Conservation (phyloP, 371 early-diverging fungal species). For the Actinomortierella ambigua region DNA sequence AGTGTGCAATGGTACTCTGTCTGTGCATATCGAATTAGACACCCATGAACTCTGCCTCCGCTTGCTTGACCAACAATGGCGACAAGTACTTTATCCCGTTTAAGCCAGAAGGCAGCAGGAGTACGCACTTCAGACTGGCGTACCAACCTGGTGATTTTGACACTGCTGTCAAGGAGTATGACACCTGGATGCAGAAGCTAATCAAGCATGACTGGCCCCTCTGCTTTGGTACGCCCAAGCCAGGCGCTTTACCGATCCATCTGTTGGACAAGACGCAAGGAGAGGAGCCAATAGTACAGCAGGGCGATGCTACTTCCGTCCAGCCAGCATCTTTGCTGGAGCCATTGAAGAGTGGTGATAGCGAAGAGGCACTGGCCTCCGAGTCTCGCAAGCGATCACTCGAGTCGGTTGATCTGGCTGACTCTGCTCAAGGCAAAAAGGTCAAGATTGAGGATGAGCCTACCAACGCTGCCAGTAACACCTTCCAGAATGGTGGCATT, state of each 20-base stretch:
- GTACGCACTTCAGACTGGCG: constrained; percentile 75
- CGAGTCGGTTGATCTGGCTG: too few relatives aligned
- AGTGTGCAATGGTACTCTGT: background rate
- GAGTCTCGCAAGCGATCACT: too few relatives aligned
- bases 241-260: constrained; percentile 27
- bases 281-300: too few relatives aligned
- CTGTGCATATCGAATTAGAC: constrained; percentile 52
- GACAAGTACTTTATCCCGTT: constrained; percentile 81
- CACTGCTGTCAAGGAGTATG: constrained; percentile 71
- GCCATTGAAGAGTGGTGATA: too few relatives aligned
- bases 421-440: too few relatives aligned
- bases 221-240: constrained; percentile 67
- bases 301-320: too few relatives aligned
- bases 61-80: constrained; percentile 78
- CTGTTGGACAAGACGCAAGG: constrained; percentile 12
- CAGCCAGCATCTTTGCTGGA: too few relatives aligned
- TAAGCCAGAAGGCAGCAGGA: constrained; percentile 68
- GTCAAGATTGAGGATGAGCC: background rate
- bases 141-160: constrained; percentile 80
- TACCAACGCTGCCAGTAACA: constrained; percentile 1
- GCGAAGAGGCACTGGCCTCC: too few relatives aligned
- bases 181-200: constrained; percentile 73
- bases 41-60: constrained; percentile 83
- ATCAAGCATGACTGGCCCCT: constrained; percentile 77
- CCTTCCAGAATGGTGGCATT: background rate